Conservation (phyloP, 257 asterid genomes). For the Nicotiana paniculata region DNA sequence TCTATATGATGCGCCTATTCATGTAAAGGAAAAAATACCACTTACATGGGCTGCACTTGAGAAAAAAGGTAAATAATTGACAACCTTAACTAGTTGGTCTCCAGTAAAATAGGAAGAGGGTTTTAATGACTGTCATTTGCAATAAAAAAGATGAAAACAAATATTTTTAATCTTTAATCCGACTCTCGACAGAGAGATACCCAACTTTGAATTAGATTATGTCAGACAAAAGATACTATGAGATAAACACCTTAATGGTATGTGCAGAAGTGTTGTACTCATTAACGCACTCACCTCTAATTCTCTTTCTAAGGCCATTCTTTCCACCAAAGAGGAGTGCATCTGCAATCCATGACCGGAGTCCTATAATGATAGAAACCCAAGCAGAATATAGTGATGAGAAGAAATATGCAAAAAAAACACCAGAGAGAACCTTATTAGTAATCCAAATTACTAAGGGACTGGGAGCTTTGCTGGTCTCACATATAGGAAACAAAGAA, state of each 20-base stretch:
- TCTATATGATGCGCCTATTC: background rate
- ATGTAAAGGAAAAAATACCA: background rate
- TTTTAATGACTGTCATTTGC: background rate
- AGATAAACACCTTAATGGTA: background rate
- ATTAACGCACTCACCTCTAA: conserved; percentile 44
- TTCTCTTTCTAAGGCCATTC: conserved; percentile 68
- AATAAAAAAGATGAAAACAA: background rate
- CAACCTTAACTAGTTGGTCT: background rate
- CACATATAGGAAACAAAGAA: background rate
- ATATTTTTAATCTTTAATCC: background rate
- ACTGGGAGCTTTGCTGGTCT: background rate
- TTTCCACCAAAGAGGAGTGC: conserved; percentile 76
- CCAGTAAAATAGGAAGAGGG: background rate
- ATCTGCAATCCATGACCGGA: conserved; percentile 39
- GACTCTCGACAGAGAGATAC: background rate
- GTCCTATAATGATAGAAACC: conserved; percentile 37
- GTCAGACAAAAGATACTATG: background rate
- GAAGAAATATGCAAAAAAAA: background rate
- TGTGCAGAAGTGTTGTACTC: background rate
- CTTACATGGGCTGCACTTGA: background rate
- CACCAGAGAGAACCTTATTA: background rate
- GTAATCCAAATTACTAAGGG: background rate
- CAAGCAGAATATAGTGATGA: conserved; percentile 5
- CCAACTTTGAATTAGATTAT: background rate
- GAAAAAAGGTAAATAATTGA: background rate